Evolutionary conservation across 148 eudicot genomes (phyloP), one percentile per base, ranked within the genome.

Genomic region (Rhododendron vialii): DNA sequence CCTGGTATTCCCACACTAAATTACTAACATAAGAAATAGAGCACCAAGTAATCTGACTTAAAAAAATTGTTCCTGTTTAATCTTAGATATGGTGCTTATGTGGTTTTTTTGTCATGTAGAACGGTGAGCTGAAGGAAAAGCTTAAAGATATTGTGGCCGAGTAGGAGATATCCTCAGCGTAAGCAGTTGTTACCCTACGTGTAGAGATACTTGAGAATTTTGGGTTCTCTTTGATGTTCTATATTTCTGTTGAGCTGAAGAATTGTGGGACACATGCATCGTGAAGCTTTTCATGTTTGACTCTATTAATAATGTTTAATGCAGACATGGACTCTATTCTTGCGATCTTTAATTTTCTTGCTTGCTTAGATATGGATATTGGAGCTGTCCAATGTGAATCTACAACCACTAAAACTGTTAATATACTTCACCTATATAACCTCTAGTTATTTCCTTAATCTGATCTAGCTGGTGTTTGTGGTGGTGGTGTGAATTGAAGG

Each of bases 131-230:
- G 77, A 81, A 61, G 78, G 57, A 63, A 43, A 80, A 47, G 79
- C 61, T 80, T 28, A 67, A 86, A 86, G 84, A 65, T 83, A 28
- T 83, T 83, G 77, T 38, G n/a, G 53, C 78, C 78, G n/a, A 67
- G 0, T 33, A 26, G 55, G 26, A 67, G 36, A 38, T 33, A 65
- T 67, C 77, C 45, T 28, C 74, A 82, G 82, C 20, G 47, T 36
- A 0, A 76, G 24, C 80, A 36, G 5, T 38, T 35, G 47, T 38
- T 20, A 7, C 20, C n/a, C 10, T 10, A 28, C 33, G 17, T 69
- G 47, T 76, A 76, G 80, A 76, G 80, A 35, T 20, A 76, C 24
- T 8, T 18, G 4, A 41, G 43, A 76, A 76, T 76, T 36, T 76
- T 33, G 78, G 45, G 48, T 75, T 76, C n/a, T 8, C 48, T 38